phyloP scores from a whole-genome alignment of 2,329 filamentous ascomycete genomes.

The Stagonosporopsis tanaceti region DNA sequence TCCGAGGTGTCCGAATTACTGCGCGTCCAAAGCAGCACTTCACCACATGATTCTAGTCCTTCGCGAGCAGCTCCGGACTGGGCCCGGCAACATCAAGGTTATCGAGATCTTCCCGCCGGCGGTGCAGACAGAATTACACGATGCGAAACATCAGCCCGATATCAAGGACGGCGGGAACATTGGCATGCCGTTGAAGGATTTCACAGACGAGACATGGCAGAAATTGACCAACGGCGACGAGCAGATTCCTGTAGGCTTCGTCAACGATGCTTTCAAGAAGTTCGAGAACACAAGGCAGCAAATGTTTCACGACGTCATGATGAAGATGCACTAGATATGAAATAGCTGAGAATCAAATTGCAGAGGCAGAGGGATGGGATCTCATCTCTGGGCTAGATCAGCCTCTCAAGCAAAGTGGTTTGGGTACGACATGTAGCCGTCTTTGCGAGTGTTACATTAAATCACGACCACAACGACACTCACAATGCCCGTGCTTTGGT shows the following conservation, averaged over 20 bases:
- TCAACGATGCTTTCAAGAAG: slow-evolving; percentile 51
- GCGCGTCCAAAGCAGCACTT: slow-evolving; percentile 63
- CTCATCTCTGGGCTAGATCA: no score
- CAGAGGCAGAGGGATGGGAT: background rate
- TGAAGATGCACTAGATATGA: slow-evolving; percentile 25
- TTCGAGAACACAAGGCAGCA: slow-evolving; percentile 61
- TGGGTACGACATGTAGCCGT: no score
- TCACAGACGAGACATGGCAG: slow-evolving; percentile 59
- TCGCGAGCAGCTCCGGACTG: slow-evolving; percentile 59
- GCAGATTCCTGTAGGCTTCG: slow-evolving; percentile 60
- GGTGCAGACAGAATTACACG: slow-evolving; percentile 65
- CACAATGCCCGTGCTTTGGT: background rate
- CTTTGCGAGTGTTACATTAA: no score
- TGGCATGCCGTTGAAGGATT: slow-evolving; percentile 63
- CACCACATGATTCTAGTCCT: slow-evolving; percentile 63
- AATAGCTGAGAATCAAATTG: background rate
- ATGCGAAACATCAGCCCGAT: slow-evolving; percentile 63
- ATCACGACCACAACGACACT: background rate
- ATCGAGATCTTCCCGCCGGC: slow-evolving; percentile 64
- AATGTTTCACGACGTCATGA: slow-evolving; percentile 35
- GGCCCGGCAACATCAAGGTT: slow-evolving; percentile 59
- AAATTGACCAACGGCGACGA: slow-evolving; percentile 58
- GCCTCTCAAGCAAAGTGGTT: no score
- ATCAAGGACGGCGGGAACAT: slow-evolving; percentile 59
- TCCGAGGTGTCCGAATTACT: slow-evolving; percentile 60